These are phyloP conservation scores for Funneliformis geosporum DNA, from an alignment of 192 early-diverging fungal genomes.

Conservation along the genomic window DNA sequence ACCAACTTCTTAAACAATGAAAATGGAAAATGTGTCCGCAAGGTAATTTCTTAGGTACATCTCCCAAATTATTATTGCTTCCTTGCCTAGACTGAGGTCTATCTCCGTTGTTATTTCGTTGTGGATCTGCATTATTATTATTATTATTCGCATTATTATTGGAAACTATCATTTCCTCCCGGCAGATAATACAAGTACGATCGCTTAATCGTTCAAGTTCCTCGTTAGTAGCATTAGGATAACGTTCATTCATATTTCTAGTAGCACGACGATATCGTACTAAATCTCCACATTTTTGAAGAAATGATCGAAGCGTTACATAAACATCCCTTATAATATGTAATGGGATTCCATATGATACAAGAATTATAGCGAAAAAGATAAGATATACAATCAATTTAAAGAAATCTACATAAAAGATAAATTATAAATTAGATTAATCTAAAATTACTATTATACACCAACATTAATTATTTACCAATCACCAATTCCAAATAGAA, in stretches of 20 bases:
- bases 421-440: not conserved
- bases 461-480: constrained; percentile 46
- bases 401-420: constrained; percentile 67
- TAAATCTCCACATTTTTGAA: constrained; percentile 86
- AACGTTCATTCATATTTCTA: constrained; percentile 94
- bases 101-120: not conserved
- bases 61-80: constrained; percentile 41
- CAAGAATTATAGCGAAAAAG: constrained; percentile 86
- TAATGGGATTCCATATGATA: constrained; percentile 85
- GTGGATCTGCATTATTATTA: constrained; percentile 11
- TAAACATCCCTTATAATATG: constrained; percentile 98
- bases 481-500: constrained; percentile 89
- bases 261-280: constrained; percentile 92
- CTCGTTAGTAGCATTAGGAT: constrained; percentile 85
- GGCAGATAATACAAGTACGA: constrained; percentile 93
- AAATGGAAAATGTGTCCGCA: constrained; percentile 99
- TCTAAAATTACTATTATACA: not conserved
- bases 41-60: constrained; percentile 89
- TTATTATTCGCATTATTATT: constrained; percentile 12
- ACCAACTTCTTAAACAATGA: constrained; percentile 93
- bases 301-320: constrained; percentile 88
- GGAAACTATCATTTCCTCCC: constrained; percentile 86
- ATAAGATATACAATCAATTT: constrained; percentile 85
- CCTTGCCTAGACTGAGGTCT: constrained; percentile 20
- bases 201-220: constrained; percentile 74